Conservation (phyloP, 192 early-diverging fungal genomes). For the Podila verticillata region DNA sequence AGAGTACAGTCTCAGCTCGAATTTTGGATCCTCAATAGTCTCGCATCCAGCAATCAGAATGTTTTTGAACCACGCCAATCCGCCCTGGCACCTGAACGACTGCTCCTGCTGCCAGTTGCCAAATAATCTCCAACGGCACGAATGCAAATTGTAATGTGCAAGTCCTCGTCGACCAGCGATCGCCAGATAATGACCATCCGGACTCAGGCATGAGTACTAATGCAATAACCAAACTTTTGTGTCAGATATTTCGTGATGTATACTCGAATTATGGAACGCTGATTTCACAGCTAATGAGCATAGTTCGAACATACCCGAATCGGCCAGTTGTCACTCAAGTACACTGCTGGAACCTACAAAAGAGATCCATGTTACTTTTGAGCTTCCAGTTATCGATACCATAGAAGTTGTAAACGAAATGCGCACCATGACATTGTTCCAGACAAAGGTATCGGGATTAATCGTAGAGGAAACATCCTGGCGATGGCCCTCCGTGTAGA, state of each 20-base stretch:
- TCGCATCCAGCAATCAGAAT: slow-evolving; percentile 76
- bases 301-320: slow-evolving; percentile 62
- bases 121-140: slow-evolving; percentile 90
- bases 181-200: slow-evolving; percentile 78
- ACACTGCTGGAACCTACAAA: slow-evolving; percentile 71
- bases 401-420: neutral
- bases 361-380: too few relatives aligned
- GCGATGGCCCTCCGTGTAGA: slow-evolving; percentile 72
- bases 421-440: slow-evolving; percentile 76
- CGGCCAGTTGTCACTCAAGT: slow-evolving; percentile 85
- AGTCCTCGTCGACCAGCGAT: slow-evolving; percentile 88
- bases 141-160: slow-evolving; percentile 76
- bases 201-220: slow-evolving; percentile 73
- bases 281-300: too few relatives aligned
- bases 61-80: slow-evolving; percentile 77
- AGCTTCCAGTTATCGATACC: neutral
- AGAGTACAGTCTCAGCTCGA: slow-evolving; percentile 73
- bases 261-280: too few relatives aligned
- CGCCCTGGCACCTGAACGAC: slow-evolving; percentile 73
- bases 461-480: slow-evolving; percentile 70
- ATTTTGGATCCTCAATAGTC: slow-evolving; percentile 50
- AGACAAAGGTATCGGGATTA: slow-evolving; percentile 74
- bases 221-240: neutral
- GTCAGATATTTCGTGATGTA: neutral
- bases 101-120: slow-evolving; percentile 86